Percentiles rank a stretch among this genome's conserved stretches.
Conservation (phyloP, 164 flowering plant genomes). For the Dillenia turbinata region DNA sequence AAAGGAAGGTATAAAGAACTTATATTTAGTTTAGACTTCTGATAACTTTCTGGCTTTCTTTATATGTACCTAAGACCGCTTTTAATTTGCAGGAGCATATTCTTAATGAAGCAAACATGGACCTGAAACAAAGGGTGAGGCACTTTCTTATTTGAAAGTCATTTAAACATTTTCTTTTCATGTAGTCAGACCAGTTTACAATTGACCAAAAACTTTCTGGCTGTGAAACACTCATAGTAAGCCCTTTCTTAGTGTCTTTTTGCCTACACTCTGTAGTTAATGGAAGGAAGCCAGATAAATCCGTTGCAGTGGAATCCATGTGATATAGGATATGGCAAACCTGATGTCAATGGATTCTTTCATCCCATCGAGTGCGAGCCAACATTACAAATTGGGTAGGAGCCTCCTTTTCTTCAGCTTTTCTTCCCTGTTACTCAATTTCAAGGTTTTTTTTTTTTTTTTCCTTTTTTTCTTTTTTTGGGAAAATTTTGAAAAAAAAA, state of each 20-base stretch:
- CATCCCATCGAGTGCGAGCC: constrained; percentile 83
- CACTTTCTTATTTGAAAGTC: background rate
- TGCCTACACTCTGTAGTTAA: constrained; percentile 26
- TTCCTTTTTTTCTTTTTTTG: too few species aligned
- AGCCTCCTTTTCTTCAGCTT: background rate
- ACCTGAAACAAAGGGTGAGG: constrained; percentile 68
- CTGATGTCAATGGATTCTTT: constrained; percentile 58
- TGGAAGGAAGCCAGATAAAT: constrained; percentile 44
- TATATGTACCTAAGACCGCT: background rate
- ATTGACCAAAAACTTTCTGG: too few species aligned
- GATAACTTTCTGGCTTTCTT: background rate
- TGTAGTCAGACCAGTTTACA: too few species aligned
- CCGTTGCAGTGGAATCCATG: constrained; percentile 47
- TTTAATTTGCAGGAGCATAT: constrained; percentile 59
- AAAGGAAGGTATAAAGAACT: constrained; percentile 50
- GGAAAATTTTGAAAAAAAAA: too few species aligned
- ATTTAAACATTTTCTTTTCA: background rate
- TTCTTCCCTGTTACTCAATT: too few species aligned
- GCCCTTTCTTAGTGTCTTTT: too few species aligned
- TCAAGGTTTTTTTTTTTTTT: too few species aligned
- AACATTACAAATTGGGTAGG: constrained; percentile 86
- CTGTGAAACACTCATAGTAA: too few species aligned
- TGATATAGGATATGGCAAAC: constrained; percentile 47
- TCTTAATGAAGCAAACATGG: constrained; percentile 72
- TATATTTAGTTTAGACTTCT: background rate